Conservation (phyloP, 2,329 filamentous ascomycete species). For the Verticillium longisporum region DNA sequence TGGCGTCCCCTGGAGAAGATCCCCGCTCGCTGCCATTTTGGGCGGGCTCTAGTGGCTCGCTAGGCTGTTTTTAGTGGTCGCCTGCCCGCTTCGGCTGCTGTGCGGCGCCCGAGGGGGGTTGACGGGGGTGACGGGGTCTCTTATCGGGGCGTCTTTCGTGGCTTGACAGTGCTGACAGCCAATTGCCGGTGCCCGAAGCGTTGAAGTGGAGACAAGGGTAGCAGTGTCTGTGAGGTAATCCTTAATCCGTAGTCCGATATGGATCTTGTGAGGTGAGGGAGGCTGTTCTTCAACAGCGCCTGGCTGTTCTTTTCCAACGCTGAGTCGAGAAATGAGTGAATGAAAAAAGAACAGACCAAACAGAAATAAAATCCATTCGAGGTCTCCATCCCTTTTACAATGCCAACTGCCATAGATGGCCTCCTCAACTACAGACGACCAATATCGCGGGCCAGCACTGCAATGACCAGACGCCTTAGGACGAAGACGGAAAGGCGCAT, state of each 20-base stretch:
- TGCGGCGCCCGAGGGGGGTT: neutral
- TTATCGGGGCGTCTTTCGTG: slow-evolving; percentile 3
- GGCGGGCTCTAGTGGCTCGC: slow-evolving; percentile 9
- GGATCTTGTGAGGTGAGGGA: neutral
- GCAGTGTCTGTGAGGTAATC: neutral
- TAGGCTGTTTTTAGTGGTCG: slow-evolving; percentile 5
- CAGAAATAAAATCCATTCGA: neutral
- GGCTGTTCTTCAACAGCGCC: neutral
- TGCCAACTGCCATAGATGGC: neutral
- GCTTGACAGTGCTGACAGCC: slow-evolving; percentile 8
- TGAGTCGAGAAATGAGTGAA: neutral
- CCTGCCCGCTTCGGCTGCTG: slow-evolving; percentile 8
- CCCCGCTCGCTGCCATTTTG: slow-evolving; percentile 10
- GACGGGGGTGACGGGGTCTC: slow-evolving; percentile 4
- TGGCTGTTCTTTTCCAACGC: too few relatives aligned
- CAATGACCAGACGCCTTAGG: neutral
- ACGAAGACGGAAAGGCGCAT: neutral
- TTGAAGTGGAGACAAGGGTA: neutral
- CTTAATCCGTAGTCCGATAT: neutral
- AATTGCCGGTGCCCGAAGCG: slow-evolving; percentile 4
- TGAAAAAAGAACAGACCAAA: neutral
- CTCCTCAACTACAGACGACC: neutral
- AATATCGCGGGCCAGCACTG: neutral
- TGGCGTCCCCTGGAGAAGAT: slow-evolving; percentile 9
- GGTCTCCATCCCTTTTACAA: neutral